Base-by-base conservation (phyloP, 164 flowering plant species). In the Euptelea pleiosperma region DNA sequence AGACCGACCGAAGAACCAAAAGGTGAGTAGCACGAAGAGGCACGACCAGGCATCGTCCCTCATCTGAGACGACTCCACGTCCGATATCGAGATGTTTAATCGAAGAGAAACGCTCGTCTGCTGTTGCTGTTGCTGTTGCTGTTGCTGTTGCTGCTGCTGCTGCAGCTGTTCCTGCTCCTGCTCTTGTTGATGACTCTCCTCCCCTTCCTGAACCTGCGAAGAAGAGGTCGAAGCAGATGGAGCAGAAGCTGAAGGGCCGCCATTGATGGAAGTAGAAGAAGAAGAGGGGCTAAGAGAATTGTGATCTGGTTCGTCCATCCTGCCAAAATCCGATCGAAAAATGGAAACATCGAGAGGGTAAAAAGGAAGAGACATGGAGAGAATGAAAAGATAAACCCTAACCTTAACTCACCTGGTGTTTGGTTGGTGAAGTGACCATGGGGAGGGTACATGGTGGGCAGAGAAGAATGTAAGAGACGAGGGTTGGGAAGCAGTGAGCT, bases 1-100 rank as follows among this genome's bases (percentile, higher is more conserved):
- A 19, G 6, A 68, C 74, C 8, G 53, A 85, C 91, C 88, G 40
- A 81, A 76, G 68, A 81, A 70, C 79, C 88, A 85, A 52, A 85
- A 83, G 1, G 83, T 75, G 29, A 75, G 53, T 5, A 76, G 72
- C 30, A 81, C 78, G 21, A 74, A 55, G 28, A 77, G 53, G 65
- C 83, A 83, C 0, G 80, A 81, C 78, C 82, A 79, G 6, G 73
- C 59, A 33, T 85, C 85, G 29, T 79, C 79, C 14, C 76, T 42
- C 55, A 44, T 39, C 2, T 40, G 70, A 6, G 40, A 8, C 11
- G 70, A 29, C 2, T 57, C 28, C 2, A 18, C 47, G 19, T 66
- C 64, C 0, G 67, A 55, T 7, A 65, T 16, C 7, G 69, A 56
- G 10, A 75, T 9, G 46, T 61, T 73, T 16, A 66, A 28, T 12